Evolutionary conservation across 2,329 filamentous ascomycete species (phyloP).

Genomic region (Botrytis medusae): DNA sequence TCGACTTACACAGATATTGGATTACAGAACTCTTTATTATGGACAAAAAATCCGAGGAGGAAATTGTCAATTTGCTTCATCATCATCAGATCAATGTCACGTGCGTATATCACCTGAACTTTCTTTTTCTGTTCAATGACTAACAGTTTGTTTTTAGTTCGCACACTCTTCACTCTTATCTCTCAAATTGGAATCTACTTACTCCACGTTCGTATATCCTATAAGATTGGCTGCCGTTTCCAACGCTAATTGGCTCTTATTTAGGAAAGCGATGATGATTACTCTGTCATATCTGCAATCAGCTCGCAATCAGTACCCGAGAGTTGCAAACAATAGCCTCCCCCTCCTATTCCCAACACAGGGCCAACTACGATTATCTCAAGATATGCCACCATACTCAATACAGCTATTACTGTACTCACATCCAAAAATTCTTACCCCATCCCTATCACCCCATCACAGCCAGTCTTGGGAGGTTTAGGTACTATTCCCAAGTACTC

Average conservation of each 20-base stretch:
- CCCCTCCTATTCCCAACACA: not conserved
- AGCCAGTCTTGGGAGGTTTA: not conserved
- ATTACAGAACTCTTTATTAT: constrained; percentile 20
- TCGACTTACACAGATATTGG: constrained; percentile 22
- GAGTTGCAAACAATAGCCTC: not conserved
- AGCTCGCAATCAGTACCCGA: not conserved
- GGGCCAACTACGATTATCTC: not conserved
- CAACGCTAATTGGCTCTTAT: constrained; percentile 3
- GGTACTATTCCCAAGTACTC: not conserved
- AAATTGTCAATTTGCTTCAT: constrained; percentile 23
- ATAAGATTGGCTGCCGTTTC: not conserved
- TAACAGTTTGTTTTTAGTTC: constrained; percentile 1
- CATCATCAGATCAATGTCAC: constrained; percentile 17
- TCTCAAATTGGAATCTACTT: constrained; percentile 17
- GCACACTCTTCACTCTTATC: constrained; percentile 13
- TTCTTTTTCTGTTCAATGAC: not conserved
- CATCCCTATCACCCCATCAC: not conserved
- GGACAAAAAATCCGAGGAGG: constrained; percentile 21
- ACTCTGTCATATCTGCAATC: not conserved
- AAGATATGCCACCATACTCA: not conserved
- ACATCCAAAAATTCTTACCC: not conserved
- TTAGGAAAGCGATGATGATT: constrained; percentile 14
- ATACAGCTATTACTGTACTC: not conserved
- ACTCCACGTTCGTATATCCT: constrained; percentile 14
- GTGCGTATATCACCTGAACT: not conserved